Evolutionary conservation across 768 basidiomycete species (phyloP), one percentile per base, ranked within the genome.

Genomic region (Boletus rubescentipes): DNA sequence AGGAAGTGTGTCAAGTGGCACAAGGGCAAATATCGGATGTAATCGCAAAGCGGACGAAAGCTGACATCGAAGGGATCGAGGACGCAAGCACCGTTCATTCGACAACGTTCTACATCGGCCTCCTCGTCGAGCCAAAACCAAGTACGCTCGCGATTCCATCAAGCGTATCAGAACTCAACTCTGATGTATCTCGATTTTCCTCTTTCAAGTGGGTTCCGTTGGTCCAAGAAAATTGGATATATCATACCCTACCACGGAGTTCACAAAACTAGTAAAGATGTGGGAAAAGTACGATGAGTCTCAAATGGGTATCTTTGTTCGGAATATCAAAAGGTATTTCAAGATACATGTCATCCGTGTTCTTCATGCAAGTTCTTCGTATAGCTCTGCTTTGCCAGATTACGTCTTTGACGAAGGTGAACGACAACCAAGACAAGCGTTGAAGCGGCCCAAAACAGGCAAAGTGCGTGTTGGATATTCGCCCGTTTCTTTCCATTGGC

Each of bases 51-150:
- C 80, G 93, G 42, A 89, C 84, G 59, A 84, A 84, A 63, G 85
- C 89, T 73, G 91, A 93, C 52, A 83, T 86, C 34, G 85, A 87
- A 68, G 85, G 79, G 61, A 85, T 86, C 63, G 85, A 89, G 56
- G 89, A 87, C 52, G 81, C 82, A 39, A 84, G 86, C 40, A 78
- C 83, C n/a, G 91, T 98, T 9, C 83, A 89, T 68, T 90, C 93
- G n/a, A 94, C 94, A n/a, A 93, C 91, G 2, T 98, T 97, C 73
- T 99, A 96, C 67, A 93, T 99, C 59, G 97, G 97, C 18, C 81
- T 99, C 51, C 83, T 86, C 40, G 91, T 99, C 57, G 89, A 93
- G 69, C 89, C 92, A 51, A 95, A 88, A 75, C 89, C 85, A 73
- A 81, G 95, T 97, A 74, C 76, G 81, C 79, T 58, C 61, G 53